Evolutionary conservation across 257 asterid genomes (phyloP).

Genomic region (Sherardia arvensis): DNA sequence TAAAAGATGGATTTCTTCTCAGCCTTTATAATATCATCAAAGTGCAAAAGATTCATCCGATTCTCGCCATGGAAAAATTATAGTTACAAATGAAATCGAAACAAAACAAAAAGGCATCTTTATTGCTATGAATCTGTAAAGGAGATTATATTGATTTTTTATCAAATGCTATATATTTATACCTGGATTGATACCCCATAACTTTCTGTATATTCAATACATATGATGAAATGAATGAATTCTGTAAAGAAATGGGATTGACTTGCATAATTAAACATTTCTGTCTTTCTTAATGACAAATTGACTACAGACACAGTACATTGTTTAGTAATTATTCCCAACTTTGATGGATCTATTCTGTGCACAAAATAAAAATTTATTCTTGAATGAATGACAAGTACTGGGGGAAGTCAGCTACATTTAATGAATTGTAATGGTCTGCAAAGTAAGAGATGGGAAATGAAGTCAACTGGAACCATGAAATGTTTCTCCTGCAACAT

Average conservation of each 20-base stretch:
- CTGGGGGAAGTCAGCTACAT: neutral
- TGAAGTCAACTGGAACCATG: neutral
- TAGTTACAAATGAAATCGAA: no score
- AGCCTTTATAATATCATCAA: conserved; percentile 13
- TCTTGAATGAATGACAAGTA: neutral
- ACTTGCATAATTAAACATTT: neutral
- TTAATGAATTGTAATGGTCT: neutral
- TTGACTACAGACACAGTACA: neutral
- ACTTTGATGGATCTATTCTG: neutral
- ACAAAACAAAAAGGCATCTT: no score
- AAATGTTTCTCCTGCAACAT: neutral
- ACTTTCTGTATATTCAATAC: no score
- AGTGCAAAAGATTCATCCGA: no score
- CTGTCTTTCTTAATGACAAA: neutral
- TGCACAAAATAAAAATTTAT: neutral
- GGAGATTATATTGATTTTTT: no score
- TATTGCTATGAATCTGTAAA: no score
- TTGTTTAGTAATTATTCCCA: neutral
- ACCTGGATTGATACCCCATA: no score
- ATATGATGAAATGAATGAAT: no score
- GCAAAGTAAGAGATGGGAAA: neutral
- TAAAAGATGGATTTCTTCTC: conserved; percentile 23
- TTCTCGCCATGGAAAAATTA: no score
- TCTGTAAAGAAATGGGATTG: neutral
- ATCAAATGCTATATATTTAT: no score